Percentiles rank a stretch among this genome's conserved stretches.
Conservation (phyloP, 1,139 yeast genomes). For the Yamadazyma diddensiae region DNA sequence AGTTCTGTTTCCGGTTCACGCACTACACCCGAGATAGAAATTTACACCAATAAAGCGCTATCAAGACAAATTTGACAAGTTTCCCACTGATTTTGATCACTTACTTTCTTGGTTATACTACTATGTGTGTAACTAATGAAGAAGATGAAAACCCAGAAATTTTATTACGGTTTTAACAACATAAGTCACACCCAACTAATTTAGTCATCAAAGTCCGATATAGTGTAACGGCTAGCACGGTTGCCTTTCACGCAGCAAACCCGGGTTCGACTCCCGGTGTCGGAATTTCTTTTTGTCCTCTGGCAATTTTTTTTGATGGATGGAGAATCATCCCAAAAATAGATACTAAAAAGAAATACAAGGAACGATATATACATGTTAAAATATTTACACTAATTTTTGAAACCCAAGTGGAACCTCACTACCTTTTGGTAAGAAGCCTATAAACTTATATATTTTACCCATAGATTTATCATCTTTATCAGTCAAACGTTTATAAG, state of each 20-base stretch:
- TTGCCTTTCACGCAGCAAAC: conserved; percentile 80
- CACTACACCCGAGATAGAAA: too few species aligned
- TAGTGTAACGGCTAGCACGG: conserved; percentile 84
- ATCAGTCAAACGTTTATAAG: conserved; percentile 65
- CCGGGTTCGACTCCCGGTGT: conserved; percentile 84
- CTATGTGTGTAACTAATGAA: too few species aligned
- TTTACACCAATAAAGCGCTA: too few species aligned
- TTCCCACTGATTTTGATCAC: too few species aligned
- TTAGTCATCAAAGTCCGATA: conserved; percentile 45
- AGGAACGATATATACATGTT: neutral
- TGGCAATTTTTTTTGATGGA: neutral
- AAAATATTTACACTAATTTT: conserved; percentile 6
- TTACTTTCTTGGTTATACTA: too few species aligned
- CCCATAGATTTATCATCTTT: conserved; percentile 72
- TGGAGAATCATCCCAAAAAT: too few species aligned
- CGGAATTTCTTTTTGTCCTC: conserved; percentile 46
- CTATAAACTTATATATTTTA: conserved; percentile 68
- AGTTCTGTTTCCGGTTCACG: too few species aligned
- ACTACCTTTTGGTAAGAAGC: conserved; percentile 52
- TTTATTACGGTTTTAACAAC: conserved; percentile 1
- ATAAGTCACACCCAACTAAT: neutral
- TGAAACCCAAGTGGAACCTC: conserved; percentile 34
- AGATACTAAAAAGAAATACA: too few species aligned
- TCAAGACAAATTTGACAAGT: too few species aligned
- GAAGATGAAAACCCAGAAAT: neutral